Evolutionary conservation across 768 basidiomycete species (phyloP).

Genomic region (Kwoniella pini): DNA sequence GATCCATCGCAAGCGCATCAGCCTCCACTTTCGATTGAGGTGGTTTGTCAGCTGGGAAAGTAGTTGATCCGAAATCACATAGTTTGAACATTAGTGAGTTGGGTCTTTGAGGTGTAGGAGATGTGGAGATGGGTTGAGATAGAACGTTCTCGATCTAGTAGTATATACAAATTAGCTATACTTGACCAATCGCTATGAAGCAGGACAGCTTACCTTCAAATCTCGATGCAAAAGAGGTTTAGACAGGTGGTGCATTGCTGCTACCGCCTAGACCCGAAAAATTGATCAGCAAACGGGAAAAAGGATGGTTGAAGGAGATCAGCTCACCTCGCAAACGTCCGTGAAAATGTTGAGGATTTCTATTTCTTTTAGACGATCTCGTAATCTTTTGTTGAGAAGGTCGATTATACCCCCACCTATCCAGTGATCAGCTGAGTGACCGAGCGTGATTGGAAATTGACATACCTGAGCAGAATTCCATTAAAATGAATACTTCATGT

Average conservation of each 20-base stretch:
- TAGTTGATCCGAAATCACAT: conserved; percentile 96
- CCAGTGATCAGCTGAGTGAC: conserved; percentile 18
- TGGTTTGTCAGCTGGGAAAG: conserved; percentile 67
- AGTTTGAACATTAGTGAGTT: conserved; percentile 83
- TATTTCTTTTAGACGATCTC: conserved; percentile 89
- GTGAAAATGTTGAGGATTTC: conserved; percentile 98
- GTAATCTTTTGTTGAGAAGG: conserved; percentile 96
- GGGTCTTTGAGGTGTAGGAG: conserved; percentile 61
- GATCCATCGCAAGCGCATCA: conserved; percentile 79
- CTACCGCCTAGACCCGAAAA: conserved; percentile 73
- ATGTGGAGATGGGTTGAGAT: conserved; percentile 37
- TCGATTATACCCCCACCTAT: conserved; percentile 97
- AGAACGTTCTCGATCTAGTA: conserved; percentile 87
- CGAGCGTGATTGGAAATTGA: conserved; percentile 7
- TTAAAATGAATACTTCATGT: conserved; percentile 96
- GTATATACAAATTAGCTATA: background rate
- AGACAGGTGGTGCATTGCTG: conserved; percentile 89
- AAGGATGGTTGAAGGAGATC: background rate
- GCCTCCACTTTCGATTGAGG: conserved; percentile 82
- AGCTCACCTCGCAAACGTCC: conserved; percentile 79
- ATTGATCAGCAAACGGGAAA: too few species aligned
- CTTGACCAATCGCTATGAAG: background rate
- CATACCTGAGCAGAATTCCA: conserved; percentile 93
- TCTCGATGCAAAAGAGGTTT: conserved; percentile 93
- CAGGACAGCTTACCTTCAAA: conserved; percentile 63